Conservation (phyloP, 2,329 filamentous ascomycete species). For the Trichoderma sp. region DNA sequence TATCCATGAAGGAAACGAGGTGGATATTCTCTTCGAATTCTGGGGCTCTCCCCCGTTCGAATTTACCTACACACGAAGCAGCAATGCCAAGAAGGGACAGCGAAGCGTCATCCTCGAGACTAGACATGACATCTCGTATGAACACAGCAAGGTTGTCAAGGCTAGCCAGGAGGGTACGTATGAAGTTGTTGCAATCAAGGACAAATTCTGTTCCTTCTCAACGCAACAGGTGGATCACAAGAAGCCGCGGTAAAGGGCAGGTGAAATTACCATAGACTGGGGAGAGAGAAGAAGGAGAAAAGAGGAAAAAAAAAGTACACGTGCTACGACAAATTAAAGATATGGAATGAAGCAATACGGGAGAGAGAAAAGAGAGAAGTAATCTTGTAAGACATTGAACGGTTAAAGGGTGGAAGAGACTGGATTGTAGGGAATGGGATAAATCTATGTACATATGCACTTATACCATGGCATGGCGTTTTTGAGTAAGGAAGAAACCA, state of each 20-base stretch:
- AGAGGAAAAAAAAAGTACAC: slow-evolving; percentile 3
- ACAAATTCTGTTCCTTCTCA: slow-evolving; percentile 86
- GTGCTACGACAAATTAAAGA: slow-evolving; percentile 19
- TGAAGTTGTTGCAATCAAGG: slow-evolving; percentile 95
- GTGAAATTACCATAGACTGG: slow-evolving; percentile 8
- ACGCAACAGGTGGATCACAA: slow-evolving; percentile 62
- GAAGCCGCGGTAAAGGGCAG: slow-evolving; percentile 33
- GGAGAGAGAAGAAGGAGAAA: neutral
- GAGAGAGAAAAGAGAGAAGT: neutral
- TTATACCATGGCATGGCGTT: slow-evolving; percentile 45
- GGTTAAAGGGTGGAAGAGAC: neutral
- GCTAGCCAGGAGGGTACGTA: slow-evolving; percentile 95
- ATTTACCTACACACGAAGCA: slow-evolving; percentile 92
- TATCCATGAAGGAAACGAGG: slow-evolving; percentile 94
- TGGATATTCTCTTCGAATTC: slow-evolving; percentile 93
- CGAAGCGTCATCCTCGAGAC: slow-evolving; percentile 84
- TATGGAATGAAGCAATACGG: slow-evolving; percentile 8
- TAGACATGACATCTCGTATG: slow-evolving; percentile 80
- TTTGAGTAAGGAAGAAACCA: slow-evolving; percentile 27
- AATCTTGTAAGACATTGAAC: slow-evolving; percentile 15
- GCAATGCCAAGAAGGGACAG: slow-evolving; percentile 78
- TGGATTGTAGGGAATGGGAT: slow-evolving; percentile 13
- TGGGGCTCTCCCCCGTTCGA: slow-evolving; percentile 95
- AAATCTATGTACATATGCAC: slow-evolving; percentile 36
- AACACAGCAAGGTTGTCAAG: slow-evolving; percentile 77